phyloP scores from a whole-genome alignment of 768 basidiomycete species.

The Cystofilobasidium ferigula region DNA sequence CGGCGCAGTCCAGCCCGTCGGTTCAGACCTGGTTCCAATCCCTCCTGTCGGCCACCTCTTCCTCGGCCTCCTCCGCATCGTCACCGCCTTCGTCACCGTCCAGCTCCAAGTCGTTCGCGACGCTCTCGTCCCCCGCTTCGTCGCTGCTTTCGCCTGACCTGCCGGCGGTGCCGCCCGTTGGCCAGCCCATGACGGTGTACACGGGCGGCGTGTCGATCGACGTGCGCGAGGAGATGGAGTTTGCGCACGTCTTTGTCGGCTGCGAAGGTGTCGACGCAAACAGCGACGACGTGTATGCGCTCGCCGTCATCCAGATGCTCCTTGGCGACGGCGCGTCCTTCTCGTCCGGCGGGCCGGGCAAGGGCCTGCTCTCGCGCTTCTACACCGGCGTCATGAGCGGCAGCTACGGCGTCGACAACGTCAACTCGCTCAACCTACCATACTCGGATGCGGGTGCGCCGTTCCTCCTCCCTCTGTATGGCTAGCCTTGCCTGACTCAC shows the following conservation, averaged over 20 bases:
- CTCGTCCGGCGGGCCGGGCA: slow-evolving; percentile 50
- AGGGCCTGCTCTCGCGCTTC: slow-evolving; percentile 24
- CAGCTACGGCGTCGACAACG: slow-evolving; percentile 20
- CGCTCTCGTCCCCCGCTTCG: slow-evolving; percentile 24
- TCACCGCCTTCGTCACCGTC: not conserved
- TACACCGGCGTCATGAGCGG: slow-evolving; percentile 27
- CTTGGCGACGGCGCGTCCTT: slow-evolving; percentile 94
- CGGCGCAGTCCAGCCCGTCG: slow-evolving; percentile 26
- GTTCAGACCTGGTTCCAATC: slow-evolving; percentile 8
- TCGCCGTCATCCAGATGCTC: slow-evolving; percentile 87
- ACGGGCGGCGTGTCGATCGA: slow-evolving; percentile 60
- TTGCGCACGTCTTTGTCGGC: slow-evolving; percentile 80
- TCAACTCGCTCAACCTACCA: slow-evolving; percentile 21
- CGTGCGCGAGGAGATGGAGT: slow-evolving; percentile 45
- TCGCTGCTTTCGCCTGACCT: slow-evolving; percentile 2
- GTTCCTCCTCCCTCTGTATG: not conserved
- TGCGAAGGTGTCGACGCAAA: slow-evolving; percentile 86
- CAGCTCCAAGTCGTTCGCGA: slow-evolving; percentile 18
- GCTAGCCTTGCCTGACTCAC: not conserved
- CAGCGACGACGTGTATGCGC: slow-evolving; percentile 71
- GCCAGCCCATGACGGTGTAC: slow-evolving; percentile 42
- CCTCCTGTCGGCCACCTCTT: not conserved
- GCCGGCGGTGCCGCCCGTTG: slow-evolving; percentile 7
- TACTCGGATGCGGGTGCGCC: slow-evolving; percentile 20
- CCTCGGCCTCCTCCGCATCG: not conserved